A percentile compares a stretch with the other conserved stretches of the same genome.
These are phyloP conservation scores for Trichoderma afroharzianum DNA, from an alignment of 2,329 filamentous ascomycete genomes.

Conservation along the genomic window DNA sequence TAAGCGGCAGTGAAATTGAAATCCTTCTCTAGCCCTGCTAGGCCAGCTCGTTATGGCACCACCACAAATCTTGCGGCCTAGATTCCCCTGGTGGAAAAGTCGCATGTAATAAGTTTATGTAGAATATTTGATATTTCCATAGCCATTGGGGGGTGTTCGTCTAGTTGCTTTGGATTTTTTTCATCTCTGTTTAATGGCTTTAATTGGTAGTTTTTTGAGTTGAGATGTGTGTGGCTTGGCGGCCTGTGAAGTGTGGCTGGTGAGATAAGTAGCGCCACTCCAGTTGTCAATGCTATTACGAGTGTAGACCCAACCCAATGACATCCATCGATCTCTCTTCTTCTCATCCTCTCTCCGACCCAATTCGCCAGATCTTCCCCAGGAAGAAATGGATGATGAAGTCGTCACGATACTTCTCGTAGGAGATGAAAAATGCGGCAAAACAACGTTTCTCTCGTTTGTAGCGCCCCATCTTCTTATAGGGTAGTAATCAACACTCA, in stretches of 20 bases:
- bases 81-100: constrained; percentile 24
- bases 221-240: not conserved
- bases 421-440: constrained; percentile 58
- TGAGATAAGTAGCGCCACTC: constrained; percentile 10
- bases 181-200: not conserved
- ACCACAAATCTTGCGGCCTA: constrained; percentile 26
- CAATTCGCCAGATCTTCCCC: not conserved
- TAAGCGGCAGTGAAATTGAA: constrained; percentile 3
- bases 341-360: not conserved
- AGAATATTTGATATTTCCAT: not conserved
- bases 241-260: not conserved
- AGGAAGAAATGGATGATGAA: constrained; percentile 44
- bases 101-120: constrained; percentile 26
- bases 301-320: not conserved
- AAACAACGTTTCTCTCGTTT: constrained; percentile 60
- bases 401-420: constrained; percentile 53
- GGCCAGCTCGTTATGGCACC: constrained; percentile 20
- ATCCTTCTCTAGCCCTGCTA: constrained; percentile 3
- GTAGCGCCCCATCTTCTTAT: constrained; percentile 28
- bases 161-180: not conserved
- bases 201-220: not conserved
- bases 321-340: not conserved
- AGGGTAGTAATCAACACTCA: not conserved
- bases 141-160: not conserved
- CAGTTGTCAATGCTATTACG: not conserved